A percentile compares a stretch with the other conserved stretches of the same genome.
Conservation (phyloP, 208 protist genomes). For the Leishmania martiniquensis region DNA sequence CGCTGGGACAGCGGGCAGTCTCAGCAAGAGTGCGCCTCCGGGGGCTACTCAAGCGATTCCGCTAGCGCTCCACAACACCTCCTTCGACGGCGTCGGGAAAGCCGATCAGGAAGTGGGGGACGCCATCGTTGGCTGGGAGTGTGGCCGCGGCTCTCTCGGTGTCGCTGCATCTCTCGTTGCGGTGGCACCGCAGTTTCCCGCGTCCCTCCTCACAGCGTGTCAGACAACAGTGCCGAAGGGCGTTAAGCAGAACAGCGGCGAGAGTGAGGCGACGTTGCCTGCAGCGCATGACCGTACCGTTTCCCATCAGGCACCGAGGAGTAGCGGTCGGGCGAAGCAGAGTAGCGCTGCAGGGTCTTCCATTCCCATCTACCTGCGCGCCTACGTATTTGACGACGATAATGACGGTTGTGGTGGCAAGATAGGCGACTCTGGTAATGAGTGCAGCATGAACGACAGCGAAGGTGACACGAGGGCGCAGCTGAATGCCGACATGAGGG, state of each 20-base stretch:
- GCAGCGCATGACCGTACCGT: not conserved
- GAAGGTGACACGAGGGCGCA: not conserved
- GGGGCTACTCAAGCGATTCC: not conserved
- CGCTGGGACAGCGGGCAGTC: not conserved
- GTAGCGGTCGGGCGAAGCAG: not conserved
- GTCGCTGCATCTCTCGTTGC: not conserved
- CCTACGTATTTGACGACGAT: conserved; percentile 22
- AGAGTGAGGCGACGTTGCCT: not conserved
- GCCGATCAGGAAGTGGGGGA: not conserved
- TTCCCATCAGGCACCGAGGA: not conserved
- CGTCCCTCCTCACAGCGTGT: not conserved
- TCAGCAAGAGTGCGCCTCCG: not conserved
- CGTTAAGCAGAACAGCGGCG: not conserved
- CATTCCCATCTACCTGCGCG: conserved; percentile 23
- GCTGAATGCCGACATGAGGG: not conserved
- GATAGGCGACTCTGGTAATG: not conserved
- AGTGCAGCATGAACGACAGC: not conserved
- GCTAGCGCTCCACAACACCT: not conserved
- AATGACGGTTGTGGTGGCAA: not conserved
- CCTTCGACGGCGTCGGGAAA: not conserved
- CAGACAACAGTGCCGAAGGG: not conserved
- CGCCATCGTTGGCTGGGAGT: not conserved
- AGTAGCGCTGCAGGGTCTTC: not conserved
- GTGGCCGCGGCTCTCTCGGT: not conserved
- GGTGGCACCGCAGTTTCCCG: not conserved